Conservation (phyloP, 2,329 filamentous ascomycete genomes). For the Beauveria sp. region DNA sequence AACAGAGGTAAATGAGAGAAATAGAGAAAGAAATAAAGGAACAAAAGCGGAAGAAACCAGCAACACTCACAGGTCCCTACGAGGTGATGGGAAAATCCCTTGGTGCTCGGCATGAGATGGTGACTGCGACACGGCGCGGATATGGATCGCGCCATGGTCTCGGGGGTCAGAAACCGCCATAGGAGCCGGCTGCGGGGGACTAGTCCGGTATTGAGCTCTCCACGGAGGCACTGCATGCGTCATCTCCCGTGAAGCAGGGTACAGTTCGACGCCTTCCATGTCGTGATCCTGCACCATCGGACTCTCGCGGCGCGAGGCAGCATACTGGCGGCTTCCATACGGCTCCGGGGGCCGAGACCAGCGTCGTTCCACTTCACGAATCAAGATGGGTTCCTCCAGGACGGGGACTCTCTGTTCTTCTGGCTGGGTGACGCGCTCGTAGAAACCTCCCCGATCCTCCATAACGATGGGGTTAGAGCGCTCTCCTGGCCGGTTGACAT, state of each 20-base stretch:
- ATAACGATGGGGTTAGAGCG: slow-evolving; percentile 29
- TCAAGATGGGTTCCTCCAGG: slow-evolving; percentile 13
- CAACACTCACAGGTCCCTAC: slow-evolving; percentile 10
- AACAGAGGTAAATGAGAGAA: background rate
- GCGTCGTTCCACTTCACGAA: slow-evolving; percentile 10
- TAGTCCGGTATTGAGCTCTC: background rate
- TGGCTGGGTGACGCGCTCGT: slow-evolving; percentile 23
- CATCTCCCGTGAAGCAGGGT: background rate
- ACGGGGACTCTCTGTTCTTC: slow-evolving; percentile 12
- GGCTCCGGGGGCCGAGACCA: slow-evolving; percentile 5
- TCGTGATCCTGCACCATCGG: slow-evolving; percentile 4
- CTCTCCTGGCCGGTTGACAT: slow-evolving; percentile 23
- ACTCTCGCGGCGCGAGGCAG: background rate
- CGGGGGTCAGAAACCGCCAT: background rate
- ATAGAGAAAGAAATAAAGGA: background rate
- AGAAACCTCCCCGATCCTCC: slow-evolving; percentile 33
- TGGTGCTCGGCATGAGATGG: background rate
- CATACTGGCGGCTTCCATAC: background rate
- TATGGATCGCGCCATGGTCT: background rate
- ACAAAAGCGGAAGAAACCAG: slow-evolving; percentile 1
- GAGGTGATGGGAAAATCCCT: slow-evolving; percentile 4
- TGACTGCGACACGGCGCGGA: slow-evolving; percentile 1
- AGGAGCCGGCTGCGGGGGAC: background rate
- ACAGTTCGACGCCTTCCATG: slow-evolving; percentile 5
- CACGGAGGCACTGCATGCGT: background rate